phyloP scores from a whole-genome alignment of 148 eudicot species.

The Amaranthus cruentus region DNA sequence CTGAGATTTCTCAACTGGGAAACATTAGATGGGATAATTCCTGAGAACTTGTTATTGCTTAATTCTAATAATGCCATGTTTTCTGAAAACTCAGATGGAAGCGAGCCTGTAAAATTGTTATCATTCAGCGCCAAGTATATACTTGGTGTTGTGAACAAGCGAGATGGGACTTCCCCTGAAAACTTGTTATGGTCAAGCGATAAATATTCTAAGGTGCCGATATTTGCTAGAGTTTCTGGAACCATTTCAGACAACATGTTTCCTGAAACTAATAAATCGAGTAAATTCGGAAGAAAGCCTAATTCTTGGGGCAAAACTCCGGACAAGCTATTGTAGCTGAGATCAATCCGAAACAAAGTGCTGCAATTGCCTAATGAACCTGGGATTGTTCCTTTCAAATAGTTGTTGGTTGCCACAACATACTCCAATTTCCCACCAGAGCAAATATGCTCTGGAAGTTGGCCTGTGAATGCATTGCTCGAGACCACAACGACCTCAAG shows the following conservation, averaged over 20 bases:
- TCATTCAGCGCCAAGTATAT: slow-evolving; percentile 32
- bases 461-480: slow-evolving; percentile 50
- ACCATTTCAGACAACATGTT: slow-evolving; percentile 47
- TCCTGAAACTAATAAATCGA: slow-evolving; percentile 19
- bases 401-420: slow-evolving; percentile 47
- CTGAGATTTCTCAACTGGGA: slow-evolving; percentile 11
- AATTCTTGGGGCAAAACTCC: slow-evolving; percentile 43
- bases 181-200: too few relatives aligned
- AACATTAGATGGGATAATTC: background rate
- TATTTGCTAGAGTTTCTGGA: too few relatives aligned
- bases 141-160: slow-evolving; percentile 38
- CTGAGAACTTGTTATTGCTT: slow-evolving; percentile 43
- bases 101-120: slow-evolving; percentile 49
- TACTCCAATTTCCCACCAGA: slow-evolving; percentile 33
- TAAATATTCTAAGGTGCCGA: too few relatives aligned
- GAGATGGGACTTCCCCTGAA: slow-evolving; percentile 50
- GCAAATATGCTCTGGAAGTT: slow-evolving; percentile 55
- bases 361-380: slow-evolving; percentile 42
- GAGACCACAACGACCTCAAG: slow-evolving; percentile 48
- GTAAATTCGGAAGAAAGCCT: slow-evolving; percentile 30
- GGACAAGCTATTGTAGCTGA: slow-evolving; percentile 40
- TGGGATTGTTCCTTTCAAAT: slow-evolving; percentile 52
- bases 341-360: slow-evolving; percentile 28
- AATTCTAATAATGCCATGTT: slow-evolving; percentile 47
- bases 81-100: slow-evolving; percentile 40